These are phyloP conservation scores for Misopates orontium DNA, from an alignment of 257 asterid species.

Conservation along the genomic window DNA sequence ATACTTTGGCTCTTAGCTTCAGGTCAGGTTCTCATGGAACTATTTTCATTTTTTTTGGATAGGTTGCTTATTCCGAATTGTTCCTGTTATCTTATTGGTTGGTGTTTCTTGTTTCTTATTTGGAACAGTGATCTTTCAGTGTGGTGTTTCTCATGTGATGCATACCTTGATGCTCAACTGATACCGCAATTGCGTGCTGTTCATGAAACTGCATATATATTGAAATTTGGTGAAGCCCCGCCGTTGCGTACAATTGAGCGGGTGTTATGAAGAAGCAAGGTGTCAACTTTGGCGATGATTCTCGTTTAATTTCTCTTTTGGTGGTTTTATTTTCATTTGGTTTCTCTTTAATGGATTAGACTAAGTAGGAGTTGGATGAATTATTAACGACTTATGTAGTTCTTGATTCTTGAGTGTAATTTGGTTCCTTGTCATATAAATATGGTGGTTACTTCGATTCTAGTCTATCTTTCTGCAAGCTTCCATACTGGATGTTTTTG, in stretches of 20 bases:
- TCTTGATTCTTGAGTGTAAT: too few relatives aligned
- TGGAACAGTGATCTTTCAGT: slow-evolving; percentile 77
- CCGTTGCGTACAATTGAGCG: slow-evolving; percentile 43
- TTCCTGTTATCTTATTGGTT: not conserved
- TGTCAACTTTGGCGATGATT: not conserved
- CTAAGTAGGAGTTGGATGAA: too few relatives aligned
- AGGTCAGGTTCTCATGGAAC: slow-evolving; percentile 60
- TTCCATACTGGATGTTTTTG: too few relatives aligned
- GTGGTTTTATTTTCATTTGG: too few relatives aligned
- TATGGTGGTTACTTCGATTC: too few relatives aligned
- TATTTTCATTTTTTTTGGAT: not conserved
- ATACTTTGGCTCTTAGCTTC: slow-evolving; percentile 72
- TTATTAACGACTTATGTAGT: too few relatives aligned
- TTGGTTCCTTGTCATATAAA: too few relatives aligned
- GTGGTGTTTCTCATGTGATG: slow-evolving; percentile 92
- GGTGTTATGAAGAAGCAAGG: slow-evolving; percentile 26
- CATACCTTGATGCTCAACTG: slow-evolving; percentile 78
- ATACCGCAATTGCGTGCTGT: slow-evolving; percentile 57
- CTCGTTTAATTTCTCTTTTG: too few relatives aligned
- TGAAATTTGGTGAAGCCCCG: slow-evolving; percentile 79
- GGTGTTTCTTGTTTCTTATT: not conserved
- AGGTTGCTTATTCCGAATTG: not conserved
- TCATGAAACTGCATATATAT: slow-evolving; percentile 71
- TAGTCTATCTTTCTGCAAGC: too few relatives aligned
- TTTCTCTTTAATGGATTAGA: too few relatives aligned